Evolutionary conservation across 352 stramenopile species (phyloP).

Genomic region (Blastocystis sp.): DNA sequence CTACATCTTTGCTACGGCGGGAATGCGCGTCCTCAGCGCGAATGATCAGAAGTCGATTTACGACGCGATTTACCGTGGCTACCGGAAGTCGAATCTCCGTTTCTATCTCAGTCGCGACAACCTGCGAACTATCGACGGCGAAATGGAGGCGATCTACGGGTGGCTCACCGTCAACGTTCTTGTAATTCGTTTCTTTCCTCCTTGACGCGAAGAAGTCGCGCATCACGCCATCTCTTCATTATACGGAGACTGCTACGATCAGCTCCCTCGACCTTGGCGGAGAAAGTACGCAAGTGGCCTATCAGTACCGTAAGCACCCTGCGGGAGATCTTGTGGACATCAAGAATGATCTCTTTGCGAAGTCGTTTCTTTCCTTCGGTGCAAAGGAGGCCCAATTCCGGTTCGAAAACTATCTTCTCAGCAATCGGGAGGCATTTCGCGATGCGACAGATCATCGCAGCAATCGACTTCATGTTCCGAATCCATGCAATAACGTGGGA

Average conservation of each 20-base stretch:
- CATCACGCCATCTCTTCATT: slow-evolving; percentile 31
- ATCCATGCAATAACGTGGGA: slow-evolving; percentile 15
- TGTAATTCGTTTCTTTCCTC: neutral
- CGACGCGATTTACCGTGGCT: slow-evolving; percentile 25
- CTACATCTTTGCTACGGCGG: slow-evolving; percentile 52
- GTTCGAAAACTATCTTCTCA: slow-evolving; percentile 33
- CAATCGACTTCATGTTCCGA: slow-evolving; percentile 14
- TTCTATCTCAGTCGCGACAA: slow-evolving; percentile 52
- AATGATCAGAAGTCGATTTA: slow-evolving; percentile 47
- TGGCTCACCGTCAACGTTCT: slow-evolving; percentile 56
- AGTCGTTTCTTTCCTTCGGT: slow-evolving; percentile 47
- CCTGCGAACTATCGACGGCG: slow-evolving; percentile 49
- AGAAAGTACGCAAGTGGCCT: slow-evolving; percentile 47
- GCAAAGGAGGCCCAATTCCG: slow-evolving; percentile 51
- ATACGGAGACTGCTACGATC: neutral
- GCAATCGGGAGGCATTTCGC: slow-evolving; percentile 17
- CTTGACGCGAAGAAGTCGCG: neutral
- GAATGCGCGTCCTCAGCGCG: slow-evolving; percentile 49
- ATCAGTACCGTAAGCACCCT: neutral
- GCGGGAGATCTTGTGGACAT: slow-evolving; percentile 12
- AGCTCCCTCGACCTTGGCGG: slow-evolving; percentile 36
- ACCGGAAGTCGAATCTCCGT: slow-evolving; percentile 13
- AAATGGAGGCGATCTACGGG: slow-evolving; percentile 48
- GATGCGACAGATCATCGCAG: neutral
- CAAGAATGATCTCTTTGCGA: slow-evolving; percentile 10